Conservation (phyloP, 163 green algal species). For the Scenedesmus sp. region DNA sequence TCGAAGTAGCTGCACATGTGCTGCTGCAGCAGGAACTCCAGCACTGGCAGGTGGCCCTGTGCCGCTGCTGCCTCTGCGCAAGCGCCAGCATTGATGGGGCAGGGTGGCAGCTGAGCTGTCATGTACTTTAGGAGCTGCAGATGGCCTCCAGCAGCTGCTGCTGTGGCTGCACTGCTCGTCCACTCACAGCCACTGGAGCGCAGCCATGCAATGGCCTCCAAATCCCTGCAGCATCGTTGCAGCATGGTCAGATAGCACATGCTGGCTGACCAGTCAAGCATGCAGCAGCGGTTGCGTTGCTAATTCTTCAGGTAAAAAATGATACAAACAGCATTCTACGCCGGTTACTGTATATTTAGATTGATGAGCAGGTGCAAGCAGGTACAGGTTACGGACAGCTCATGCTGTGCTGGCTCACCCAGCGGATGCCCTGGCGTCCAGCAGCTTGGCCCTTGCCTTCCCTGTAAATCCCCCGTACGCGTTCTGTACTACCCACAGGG, state of each 20-base stretch:
- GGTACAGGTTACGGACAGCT: not conserved
- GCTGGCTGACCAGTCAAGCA: not conserved
- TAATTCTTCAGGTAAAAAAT: no score
- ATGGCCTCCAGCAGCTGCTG: conserved; percentile 25
- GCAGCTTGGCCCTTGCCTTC: not conserved
- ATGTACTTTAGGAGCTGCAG: not conserved
- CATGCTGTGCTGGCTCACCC: conserved; percentile 12
- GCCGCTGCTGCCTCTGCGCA: conserved; percentile 24
- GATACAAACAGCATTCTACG: no score
- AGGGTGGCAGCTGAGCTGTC: conserved; percentile 1
- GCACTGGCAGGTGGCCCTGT: conserved; percentile 13
- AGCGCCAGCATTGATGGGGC: conserved; percentile 16
- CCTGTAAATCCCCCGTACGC: not conserved
- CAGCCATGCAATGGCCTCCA: conserved; percentile 7
- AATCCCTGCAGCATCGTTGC: not conserved
- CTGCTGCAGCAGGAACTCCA: conserved; percentile 18
- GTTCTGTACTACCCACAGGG: not conserved
- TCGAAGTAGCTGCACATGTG: not conserved
- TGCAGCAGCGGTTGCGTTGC: not conserved
- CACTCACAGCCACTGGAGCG: not conserved
- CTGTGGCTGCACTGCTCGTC: not conserved
- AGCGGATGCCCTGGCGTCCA: conserved; percentile 12
- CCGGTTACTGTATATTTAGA: no score
- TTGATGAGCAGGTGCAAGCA: not conserved
- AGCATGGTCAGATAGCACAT: not conserved